Evolutionary conservation across 2,329 filamentous ascomycete genomes (phyloP), one percentile per base, ranked within the genome.

Genomic region (Ceratocystis cacaofunesta): DNA sequence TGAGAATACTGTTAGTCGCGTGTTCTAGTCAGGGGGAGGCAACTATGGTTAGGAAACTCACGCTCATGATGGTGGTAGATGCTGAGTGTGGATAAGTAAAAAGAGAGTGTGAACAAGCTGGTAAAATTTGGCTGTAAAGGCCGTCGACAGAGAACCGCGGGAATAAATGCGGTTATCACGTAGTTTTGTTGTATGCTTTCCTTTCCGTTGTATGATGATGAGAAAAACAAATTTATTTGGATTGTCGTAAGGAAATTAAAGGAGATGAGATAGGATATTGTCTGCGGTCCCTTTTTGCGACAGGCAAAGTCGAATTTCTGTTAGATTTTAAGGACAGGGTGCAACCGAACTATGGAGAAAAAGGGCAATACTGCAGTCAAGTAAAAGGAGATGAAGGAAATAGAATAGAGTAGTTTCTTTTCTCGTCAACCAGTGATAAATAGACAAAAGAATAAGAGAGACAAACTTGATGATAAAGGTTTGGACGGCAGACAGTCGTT

Each of bases 391-490:
- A 63, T 19, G 22, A 48, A 19, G 17, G 5, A 46, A 61, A 64
- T 22, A 36, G 41, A 32, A 41, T 52, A 12, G 25, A 25, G 15
- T 25, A 22, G 19, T 62, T 41, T 61, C 22, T 32, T 61, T 61
- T 61, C n/a, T 61, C 43, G 58, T 64, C 65, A 67, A 46, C 65
- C 65, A 61, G 65, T 67, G 62, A 67, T 67, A 62, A 63, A 66
- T 50, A 57, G 55, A 63, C 25, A 48, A 44, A 62, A 62, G 22
- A 62, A 62, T 46, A 44, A 22, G 12, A 44, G 41, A 44, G 41
- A 22, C 41, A 41, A 43, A 57, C 30, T 28, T 12, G 43, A 28
- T 50, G 44, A 44, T 25, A 62, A 60, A 30, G 6, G 10, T 32
- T 3, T 32, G 50, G 19, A 52, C 19, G 55, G 58, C 22, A 41